Conservation (phyloP, 495 filamentous ascomycete genomes). For the Neurospora sp. region DNA sequence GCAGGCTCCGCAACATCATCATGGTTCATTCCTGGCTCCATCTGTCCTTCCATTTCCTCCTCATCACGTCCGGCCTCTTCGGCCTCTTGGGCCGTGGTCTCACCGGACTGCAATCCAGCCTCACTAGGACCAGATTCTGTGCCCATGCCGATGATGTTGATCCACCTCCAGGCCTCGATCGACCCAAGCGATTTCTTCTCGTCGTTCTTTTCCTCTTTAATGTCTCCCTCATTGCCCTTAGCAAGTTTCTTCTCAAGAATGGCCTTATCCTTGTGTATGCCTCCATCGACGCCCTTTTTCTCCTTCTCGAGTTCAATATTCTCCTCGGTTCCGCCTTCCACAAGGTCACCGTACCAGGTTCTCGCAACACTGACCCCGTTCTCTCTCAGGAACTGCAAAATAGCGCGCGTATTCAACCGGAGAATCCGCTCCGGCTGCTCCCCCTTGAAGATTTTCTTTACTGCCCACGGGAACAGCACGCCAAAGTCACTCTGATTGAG, state of each 20-base stretch:
- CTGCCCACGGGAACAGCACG: conserved; percentile 62
- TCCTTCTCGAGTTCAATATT: conserved; percentile 6
- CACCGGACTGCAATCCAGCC: conserved; percentile 6
- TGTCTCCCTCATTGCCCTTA: neutral
- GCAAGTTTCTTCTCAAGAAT: conserved; percentile 20
- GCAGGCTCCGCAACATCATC: neutral
- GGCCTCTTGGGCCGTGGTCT: conserved; percentile 3
- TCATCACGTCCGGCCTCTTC: conserved; percentile 23
- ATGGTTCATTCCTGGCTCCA: conserved; percentile 21
- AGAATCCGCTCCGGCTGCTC: conserved; percentile 54
- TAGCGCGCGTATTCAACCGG: conserved; percentile 52
- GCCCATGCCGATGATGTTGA: conserved; percentile 36
- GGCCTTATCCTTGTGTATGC: conserved; percentile 24
- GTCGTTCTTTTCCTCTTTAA: conserved; percentile 8
- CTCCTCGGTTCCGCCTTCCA: conserved; percentile 21
- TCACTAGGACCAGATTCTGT: conserved; percentile 12
- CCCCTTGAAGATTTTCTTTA: conserved; percentile 44
- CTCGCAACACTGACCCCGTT: conserved; percentile 40
- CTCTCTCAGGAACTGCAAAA: conserved; percentile 49
- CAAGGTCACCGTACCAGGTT: conserved; percentile 40
- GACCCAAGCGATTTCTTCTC: neutral
- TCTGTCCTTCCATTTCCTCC: conserved; percentile 29
- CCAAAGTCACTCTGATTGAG: conserved; percentile 70
- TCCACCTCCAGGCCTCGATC: conserved; percentile 28
- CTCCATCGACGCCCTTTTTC: conserved; percentile 5